Base-by-base conservation (phyloP, 768 basidiomycete genomes). In the Tephrocybe sp. region DNA sequence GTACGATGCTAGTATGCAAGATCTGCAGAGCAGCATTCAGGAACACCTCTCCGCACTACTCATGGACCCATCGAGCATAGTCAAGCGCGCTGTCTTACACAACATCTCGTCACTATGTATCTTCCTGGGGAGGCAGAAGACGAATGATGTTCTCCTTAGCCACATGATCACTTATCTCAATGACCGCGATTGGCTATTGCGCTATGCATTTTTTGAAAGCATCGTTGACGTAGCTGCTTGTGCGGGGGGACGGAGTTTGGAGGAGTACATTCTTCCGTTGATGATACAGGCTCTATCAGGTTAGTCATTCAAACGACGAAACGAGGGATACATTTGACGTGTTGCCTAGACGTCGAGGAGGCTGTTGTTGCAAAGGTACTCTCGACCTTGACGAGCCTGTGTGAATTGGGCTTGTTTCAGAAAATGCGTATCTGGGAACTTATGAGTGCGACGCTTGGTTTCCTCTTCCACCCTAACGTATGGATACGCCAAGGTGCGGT, bases 371-470 rank as follows among this genome's bases (percentile, higher is more conserved):
- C 91, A 0, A 86, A 88, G 56, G 97, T 98, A 0, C 71, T 99
- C n/a, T 75, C 79, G 0, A 83, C 94, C 2, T 73, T 98, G 49
- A 91, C 91, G 0, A 92, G 87, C 59, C 76, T 98, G 13, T 91
- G 91, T 54, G 91, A 94, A 62, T 76, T 97, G 7, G 90, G 91
- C 0, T 69, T 98, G 3, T 90, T 98, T 67, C 85, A 88, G 66
- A 93, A 92, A 67, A 90, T 91, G 83, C 81, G 89, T n/a, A 84
- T 97, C 50, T 97, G 97, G 94, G 97, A 98, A 58, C 74, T 97
- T 29, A 91, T 95, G 83, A 88, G 87, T 45, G 84, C 86, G 0
- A 86, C 87, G 0, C 69, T 93, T 24, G 90, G 90, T 1, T 94
- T 98, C 66, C 69, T 98, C 43, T 95, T 91, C 57, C 97, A 99